Conservation (phyloP, 2,329 filamentous ascomycete genomes). For the Penicillium hesseltinei region DNA sequence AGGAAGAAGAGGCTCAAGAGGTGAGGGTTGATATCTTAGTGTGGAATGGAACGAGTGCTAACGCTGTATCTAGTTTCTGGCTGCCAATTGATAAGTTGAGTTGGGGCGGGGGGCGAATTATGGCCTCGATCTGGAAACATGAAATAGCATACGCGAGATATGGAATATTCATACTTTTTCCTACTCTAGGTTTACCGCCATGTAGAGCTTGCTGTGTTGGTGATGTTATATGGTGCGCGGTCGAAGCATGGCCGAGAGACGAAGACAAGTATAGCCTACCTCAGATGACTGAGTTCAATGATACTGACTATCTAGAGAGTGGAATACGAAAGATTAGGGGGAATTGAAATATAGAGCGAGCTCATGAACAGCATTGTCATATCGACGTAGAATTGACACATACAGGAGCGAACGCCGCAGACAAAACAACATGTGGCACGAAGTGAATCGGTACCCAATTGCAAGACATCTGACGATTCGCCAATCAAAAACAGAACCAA, state of each 20-base stretch:
- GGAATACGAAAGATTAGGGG: not conserved
- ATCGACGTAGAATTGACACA: slow-evolving; percentile 22
- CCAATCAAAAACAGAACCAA: slow-evolving; percentile 20
- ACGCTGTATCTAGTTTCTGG: slow-evolving; percentile 5
- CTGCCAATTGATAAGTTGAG: not conserved
- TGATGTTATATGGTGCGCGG: not conserved
- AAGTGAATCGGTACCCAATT: slow-evolving; percentile 16
- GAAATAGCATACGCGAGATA: not conserved
- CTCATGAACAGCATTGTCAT: slow-evolving; percentile 19
- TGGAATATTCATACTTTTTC: not conserved
- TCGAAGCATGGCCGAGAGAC: not conserved
- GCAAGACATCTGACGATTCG: slow-evolving; percentile 21
- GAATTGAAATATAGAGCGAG: slow-evolving; percentile 1
- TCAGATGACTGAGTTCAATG: not conserved
- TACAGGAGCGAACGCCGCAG: slow-evolving; percentile 10
- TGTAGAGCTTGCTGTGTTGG: not conserved
- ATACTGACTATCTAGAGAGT: no score
- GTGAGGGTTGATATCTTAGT: slow-evolving; percentile 23
- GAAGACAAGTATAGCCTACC: not conserved
- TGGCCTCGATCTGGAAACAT: not conserved
- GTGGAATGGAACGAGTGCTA: not conserved
- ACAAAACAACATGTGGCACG: slow-evolving; percentile 11
- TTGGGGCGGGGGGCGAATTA: not conserved
- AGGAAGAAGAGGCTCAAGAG: slow-evolving; percentile 68
- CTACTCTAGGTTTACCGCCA: not conserved